Conservation (phyloP, 1,284 basidiomycete species). For the Heterobasidion occidentale region DNA sequence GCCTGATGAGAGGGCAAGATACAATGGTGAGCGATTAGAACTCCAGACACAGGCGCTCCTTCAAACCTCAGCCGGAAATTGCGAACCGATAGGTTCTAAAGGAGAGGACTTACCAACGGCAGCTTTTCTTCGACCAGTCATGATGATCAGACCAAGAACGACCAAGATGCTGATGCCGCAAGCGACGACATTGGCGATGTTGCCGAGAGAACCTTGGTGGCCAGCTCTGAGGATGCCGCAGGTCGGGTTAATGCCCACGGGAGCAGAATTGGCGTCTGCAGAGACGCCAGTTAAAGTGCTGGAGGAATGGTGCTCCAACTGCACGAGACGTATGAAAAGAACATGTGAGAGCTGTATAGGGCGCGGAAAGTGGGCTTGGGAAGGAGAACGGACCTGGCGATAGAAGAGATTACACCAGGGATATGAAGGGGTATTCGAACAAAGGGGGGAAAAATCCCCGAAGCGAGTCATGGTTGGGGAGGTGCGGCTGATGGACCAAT, state of each 20-base stretch:
- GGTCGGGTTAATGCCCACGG: conserved; percentile 48
- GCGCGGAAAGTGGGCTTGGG: too few species aligned
- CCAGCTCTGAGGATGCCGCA: conserved; percentile 42
- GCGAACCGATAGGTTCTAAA: background rate
- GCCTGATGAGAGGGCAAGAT: conserved; percentile 28
- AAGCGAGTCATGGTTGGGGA: conserved; percentile 38
- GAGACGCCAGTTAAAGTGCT: conserved; percentile 31
- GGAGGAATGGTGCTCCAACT: conserved; percentile 27
- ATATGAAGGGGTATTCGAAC: conserved; percentile 51
- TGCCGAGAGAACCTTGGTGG: conserved; percentile 32
- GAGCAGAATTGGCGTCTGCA: conserved; percentile 33
- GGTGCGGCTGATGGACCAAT: background rate
- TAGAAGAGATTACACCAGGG: conserved; percentile 71
- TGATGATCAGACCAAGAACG: conserved; percentile 37
- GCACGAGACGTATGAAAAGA: background rate
- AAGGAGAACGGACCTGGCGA: conserved; percentile 33
- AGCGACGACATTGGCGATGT: conserved; percentile 67
- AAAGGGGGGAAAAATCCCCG: conserved; percentile 54
- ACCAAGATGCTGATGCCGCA: conserved; percentile 54
- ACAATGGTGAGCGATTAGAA: background rate
- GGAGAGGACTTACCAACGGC: conserved; percentile 32
- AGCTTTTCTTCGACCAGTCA: conserved; percentile 37
- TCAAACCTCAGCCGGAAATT: background rate
- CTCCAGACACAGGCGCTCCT: background rate
- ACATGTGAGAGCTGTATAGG: too few species aligned